These are phyloP conservation scores for Talaromyces sp. DNA, from an alignment of 2,329 filamentous ascomycete genomes.

Conservation along the genomic window DNA sequence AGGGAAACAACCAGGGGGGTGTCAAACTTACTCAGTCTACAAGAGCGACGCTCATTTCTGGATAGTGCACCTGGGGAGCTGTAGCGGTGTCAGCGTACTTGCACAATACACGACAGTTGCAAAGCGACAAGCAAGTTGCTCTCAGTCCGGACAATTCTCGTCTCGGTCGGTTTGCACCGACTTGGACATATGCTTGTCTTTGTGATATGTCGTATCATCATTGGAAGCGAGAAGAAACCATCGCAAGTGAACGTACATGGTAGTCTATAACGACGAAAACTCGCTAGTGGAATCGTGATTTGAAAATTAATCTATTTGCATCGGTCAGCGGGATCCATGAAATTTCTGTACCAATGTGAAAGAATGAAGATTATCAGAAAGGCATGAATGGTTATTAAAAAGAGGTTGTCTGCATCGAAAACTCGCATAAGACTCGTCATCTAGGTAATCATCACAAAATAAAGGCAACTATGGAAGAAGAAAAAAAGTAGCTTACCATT, in stretches of 20 bases:
- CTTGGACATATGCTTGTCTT: constrained; percentile 99
- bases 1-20: neutral
- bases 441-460: constrained; percentile 50
- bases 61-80: neutral
- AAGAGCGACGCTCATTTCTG: neutral
- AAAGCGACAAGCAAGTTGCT: constrained; percentile 20
- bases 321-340: constrained; percentile 16
- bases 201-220: constrained; percentile 80
- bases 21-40: constrained; percentile 1
- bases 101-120: constrained; percentile 1
- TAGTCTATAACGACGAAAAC: neutral
- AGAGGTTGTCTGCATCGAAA: constrained; percentile 56
- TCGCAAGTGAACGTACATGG: constrained; percentile 23
- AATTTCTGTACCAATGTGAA: constrained; percentile 7
- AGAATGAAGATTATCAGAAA: constrained; percentile 37
- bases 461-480: constrained; percentile 9
- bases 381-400: constrained; percentile 57
- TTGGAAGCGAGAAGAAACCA: constrained; percentile 27
- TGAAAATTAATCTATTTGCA: constrained; percentile 1
- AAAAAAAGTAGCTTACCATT: constrained; percentile 10
- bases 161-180: constrained; percentile 43
- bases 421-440: constrained; percentile 63
- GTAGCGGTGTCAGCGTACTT: neutral
- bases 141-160: constrained; percentile 50
- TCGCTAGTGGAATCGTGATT: neutral